Conservation (phyloP, 805 yeast species). For the Sugiyamaella qingdaonensis region DNA sequence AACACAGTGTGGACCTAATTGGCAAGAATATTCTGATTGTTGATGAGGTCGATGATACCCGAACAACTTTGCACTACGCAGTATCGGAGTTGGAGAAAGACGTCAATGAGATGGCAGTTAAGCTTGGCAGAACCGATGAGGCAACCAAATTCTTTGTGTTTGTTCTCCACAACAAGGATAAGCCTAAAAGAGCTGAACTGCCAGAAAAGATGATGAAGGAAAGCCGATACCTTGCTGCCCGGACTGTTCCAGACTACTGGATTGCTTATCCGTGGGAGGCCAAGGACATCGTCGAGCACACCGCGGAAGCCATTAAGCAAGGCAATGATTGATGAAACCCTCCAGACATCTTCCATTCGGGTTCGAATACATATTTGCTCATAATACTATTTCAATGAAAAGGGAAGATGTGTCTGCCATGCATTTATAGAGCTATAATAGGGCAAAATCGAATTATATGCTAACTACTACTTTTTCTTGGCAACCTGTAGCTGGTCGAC, state of each 20-base stretch:
- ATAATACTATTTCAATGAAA: neutral
- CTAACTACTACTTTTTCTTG: slow-evolving; percentile 22
- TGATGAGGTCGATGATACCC: slow-evolving; percentile 89
- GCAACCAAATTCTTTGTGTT: slow-evolving; percentile 68
- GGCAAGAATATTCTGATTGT: slow-evolving; percentile 80
- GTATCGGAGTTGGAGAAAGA: slow-evolving; percentile 68
- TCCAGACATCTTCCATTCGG: neutral
- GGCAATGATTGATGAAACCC: slow-evolving; percentile 47
- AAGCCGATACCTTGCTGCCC: slow-evolving; percentile 68
- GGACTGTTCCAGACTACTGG: slow-evolving; percentile 75
- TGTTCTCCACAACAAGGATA: slow-evolving; percentile 79
- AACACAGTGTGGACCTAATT: slow-evolving; percentile 69
- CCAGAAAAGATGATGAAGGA: slow-evolving; percentile 58
- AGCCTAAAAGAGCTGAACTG: slow-evolving; percentile 72
- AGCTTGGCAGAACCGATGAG: slow-evolving; percentile 55
- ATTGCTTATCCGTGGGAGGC: slow-evolving; percentile 92
- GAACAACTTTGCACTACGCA: slow-evolving; percentile 86
- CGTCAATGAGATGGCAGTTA: slow-evolving; percentile 55
- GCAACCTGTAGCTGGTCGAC: slow-evolving; percentile 50
- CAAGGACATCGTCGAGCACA: slow-evolving; percentile 71
- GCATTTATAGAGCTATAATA: slow-evolving; percentile 2
- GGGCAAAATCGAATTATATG: neutral
- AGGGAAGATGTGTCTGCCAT: neutral
- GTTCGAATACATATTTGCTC: neutral
- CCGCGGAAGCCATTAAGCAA: slow-evolving; percentile 58